Evolutionary conservation across 2,329 filamentous ascomycete genomes (phyloP).

Genomic region (Trichoderma lentiforme): DNA sequence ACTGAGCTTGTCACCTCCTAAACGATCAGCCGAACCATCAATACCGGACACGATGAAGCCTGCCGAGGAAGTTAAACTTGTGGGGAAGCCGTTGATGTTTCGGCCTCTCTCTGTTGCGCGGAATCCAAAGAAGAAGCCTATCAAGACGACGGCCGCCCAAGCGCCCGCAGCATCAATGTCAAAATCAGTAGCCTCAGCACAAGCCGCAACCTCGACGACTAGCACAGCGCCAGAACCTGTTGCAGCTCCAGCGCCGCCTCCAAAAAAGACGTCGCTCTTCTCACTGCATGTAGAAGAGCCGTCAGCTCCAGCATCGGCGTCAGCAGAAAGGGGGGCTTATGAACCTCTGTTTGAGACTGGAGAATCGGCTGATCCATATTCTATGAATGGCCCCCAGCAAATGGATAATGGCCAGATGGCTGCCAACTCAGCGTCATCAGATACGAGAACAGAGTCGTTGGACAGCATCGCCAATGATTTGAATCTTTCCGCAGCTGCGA

Average conservation of each 20-base stretch:
- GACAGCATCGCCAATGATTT: conserved; percentile 71
- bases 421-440: conserved; percentile 29
- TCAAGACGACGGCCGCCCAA: conserved; percentile 25
- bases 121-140: conserved; percentile 62
- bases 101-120: conserved; percentile 81
- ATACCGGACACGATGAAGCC: conserved; percentile 56
- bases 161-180: conserved; percentile 13
- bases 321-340: conserved; percentile 38
- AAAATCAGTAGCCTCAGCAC: background rate
- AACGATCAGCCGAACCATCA: conserved; percentile 41
- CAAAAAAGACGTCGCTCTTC: conserved; percentile 65
- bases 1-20: conserved; percentile 41
- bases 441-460: conserved; percentile 52
- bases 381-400: conserved; percentile 25
- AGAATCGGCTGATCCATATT: background rate
- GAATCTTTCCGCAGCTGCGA: conserved; percentile 71
- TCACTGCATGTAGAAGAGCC: conserved; percentile 52
- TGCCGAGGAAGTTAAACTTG: conserved; percentile 63
- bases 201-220: conserved; percentile 10
- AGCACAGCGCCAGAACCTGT: conserved; percentile 22
- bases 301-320: conserved; percentile 24
- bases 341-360: conserved; percentile 49
- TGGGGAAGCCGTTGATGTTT: conserved; percentile 82
- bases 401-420: conserved; percentile 25
- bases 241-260: conserved; percentile 26